Percentiles rank a stretch among this genome's conserved stretches.
Evolutionary conservation across 768 basidiomycete genomes (phyloP).

Genomic region (Suillus ampliporus): DNA sequence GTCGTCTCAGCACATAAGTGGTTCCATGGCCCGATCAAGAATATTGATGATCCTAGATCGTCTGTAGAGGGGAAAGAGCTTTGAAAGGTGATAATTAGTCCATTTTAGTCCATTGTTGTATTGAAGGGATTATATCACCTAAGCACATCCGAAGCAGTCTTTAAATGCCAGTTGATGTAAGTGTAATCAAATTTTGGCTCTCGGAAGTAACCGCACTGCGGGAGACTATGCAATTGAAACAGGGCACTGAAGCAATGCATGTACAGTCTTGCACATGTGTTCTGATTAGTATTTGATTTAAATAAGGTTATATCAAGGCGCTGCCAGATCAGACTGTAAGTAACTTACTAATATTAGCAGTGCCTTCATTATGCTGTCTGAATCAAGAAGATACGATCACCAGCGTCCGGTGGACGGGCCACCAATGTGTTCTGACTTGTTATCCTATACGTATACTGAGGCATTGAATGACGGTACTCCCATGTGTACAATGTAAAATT

Average conservation of each 20-base stretch:
- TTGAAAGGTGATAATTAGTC: not conserved
- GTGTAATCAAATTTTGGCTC: not conserved
- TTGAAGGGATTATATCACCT: not conserved
- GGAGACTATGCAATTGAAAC: not conserved
- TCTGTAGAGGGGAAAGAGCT: constrained; percentile 21
- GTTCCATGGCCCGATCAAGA: constrained; percentile 72
- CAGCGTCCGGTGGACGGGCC: not conserved
- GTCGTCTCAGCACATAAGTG: constrained; percentile 68
- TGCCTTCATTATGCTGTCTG: too few relatives aligned
- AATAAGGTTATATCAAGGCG: not conserved
- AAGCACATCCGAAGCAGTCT: not conserved
- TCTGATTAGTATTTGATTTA: not conserved
- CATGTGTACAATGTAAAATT: not conserved
- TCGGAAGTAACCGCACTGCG: not conserved
- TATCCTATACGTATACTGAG: not conserved
- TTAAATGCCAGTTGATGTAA: not conserved
- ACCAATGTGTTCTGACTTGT: not conserved
- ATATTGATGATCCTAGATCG: constrained; percentile 37
- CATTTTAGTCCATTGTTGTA: not conserved
- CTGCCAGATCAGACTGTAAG: not conserved
- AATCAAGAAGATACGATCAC: not conserved
- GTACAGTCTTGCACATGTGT: not conserved
- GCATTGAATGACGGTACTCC: not conserved
- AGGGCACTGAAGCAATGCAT: not conserved
- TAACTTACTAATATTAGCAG: not conserved